Conservation (phyloP, 164 flowering plant genomes). For the Kalanchoe fedtschenkoi region DNA sequence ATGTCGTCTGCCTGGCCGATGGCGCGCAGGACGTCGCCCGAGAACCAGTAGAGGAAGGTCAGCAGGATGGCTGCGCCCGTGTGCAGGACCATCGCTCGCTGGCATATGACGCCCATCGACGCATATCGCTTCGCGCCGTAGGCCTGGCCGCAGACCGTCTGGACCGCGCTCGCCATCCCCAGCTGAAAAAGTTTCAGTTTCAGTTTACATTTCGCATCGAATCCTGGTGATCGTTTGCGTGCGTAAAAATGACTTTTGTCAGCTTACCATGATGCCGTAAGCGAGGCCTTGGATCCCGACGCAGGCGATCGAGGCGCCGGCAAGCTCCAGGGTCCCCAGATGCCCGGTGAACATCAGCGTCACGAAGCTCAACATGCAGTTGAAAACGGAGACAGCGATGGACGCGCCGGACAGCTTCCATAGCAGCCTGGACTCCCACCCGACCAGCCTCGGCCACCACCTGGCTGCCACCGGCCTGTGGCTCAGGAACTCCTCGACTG, state of each 20-base stretch:
- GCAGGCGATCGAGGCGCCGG: slow-evolving; percentile 61
- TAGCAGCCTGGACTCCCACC: slow-evolving; percentile 58
- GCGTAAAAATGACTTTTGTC: not conserved
- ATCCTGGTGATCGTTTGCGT: no score
- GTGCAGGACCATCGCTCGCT: slow-evolving; percentile 61
- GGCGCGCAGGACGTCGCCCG: slow-evolving; percentile 35
- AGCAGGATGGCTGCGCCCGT: no score
- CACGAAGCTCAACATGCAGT: slow-evolving; percentile 58
- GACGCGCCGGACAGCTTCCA: slow-evolving; percentile 52
- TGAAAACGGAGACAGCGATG: slow-evolving; percentile 43
- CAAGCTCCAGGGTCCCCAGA: slow-evolving; percentile 54
- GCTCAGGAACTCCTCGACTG: slow-evolving; percentile 37
- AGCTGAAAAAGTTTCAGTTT: slow-evolving; percentile 27
- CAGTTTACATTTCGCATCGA: not conserved
- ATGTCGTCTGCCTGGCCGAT: slow-evolving; percentile 52
- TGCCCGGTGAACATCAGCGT: slow-evolving; percentile 60
- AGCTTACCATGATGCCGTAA: slow-evolving; percentile 62
- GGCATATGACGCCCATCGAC: slow-evolving; percentile 59
- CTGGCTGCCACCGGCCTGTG: slow-evolving; percentile 17
- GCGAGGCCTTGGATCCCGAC: slow-evolving; percentile 83
- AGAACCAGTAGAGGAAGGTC: slow-evolving; percentile 55
- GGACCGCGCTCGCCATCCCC: slow-evolving; percentile 89
- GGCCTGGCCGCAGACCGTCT: slow-evolving; percentile 78
- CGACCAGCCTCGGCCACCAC: slow-evolving; percentile 32
- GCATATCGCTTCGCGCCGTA: slow-evolving; percentile 51